Evolutionary conservation across 2,329 filamentous ascomycete genomes (phyloP), one percentile per base, ranked within the genome.

Genomic region (Penicillium sp.): DNA sequence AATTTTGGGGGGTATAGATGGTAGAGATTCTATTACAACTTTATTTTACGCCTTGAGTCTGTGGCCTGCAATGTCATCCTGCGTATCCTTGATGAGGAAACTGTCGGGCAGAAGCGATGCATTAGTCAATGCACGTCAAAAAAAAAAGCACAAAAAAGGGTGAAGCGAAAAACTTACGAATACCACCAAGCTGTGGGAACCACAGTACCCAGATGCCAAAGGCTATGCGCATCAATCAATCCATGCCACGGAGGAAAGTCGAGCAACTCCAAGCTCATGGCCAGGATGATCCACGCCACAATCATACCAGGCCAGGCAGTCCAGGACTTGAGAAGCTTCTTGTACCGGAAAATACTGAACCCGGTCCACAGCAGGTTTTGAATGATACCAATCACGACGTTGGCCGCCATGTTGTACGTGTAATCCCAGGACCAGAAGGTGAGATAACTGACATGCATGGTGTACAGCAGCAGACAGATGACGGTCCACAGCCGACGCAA

Each of bases 131-230:
- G 48, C 26, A n/a, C 20, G 26, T 14, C 26, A 29, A 20, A 33
- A 42, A 27, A 15, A 43, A 22, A 25, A 45, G 25, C 18, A 54
- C 12, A 23, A n/a, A 29, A 12, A 48, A 20, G 20, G 6, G 35
- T 23, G 14, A 52, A 46, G 33, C 42, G 31, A 31, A 41, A 31
- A 43, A 86, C 91, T 81, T 79, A 97, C 92, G 89, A 92, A 74
- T 99, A 99, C 90, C 90, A 97, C 79, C 96, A 83, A 48, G 94
- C 79, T 0, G 90, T 90, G 9, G 94, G 94, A 29, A 84, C 83
- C 49, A 99, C 93, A 0, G 94, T 99, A 54, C 92, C 91, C 58
- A 96, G 72, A 81, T 99, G 94, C 94, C 94, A 99, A 60, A 99
- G 74, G 68, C 90, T 92, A 77, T 99, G 94, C 4, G 94, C 94